Percentiles rank a stretch among this genome's conserved stretches.
These are phyloP conservation scores for Clitopilus passeckerianus DNA, from an alignment of 768 basidiomycete genomes.

Conservation along the genomic window DNA sequence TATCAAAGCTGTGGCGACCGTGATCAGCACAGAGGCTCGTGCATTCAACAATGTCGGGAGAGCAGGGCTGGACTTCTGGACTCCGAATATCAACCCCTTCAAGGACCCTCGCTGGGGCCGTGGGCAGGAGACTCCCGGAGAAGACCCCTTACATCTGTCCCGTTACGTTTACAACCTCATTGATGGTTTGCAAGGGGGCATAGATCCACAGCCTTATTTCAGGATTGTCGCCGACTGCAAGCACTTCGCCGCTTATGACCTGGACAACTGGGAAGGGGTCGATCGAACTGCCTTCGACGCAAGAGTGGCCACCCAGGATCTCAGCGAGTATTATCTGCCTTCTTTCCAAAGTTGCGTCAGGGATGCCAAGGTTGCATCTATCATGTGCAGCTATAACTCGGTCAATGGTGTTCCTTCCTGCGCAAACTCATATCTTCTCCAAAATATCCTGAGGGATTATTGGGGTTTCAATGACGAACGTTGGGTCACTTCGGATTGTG, in stretches of 20 bases:
- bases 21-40: slow-evolving; percentile 53
- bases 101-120: slow-evolving; percentile 62
- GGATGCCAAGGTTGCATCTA: slow-evolving; percentile 53
- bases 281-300: slow-evolving; percentile 48
- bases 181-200: slow-evolving; percentile 51
- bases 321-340: slow-evolving; percentile 51
- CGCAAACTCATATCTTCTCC: slow-evolving; percentile 47
- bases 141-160: slow-evolving; percentile 49
- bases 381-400: slow-evolving; percentile 63
- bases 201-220: slow-evolving; percentile 44
- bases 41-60: slow-evolving; percentile 52
- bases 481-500: slow-evolving; percentile 57
- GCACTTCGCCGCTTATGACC: slow-evolving; percentile 55
- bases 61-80: slow-evolving; percentile 52
- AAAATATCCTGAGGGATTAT: slow-evolving; percentile 42
- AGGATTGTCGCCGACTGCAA: slow-evolving; percentile 57
- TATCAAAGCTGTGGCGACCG: slow-evolving; percentile 40
- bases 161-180: slow-evolving; percentile 53
- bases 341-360: slow-evolving; percentile 57
- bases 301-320: slow-evolving; percentile 46
- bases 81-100: slow-evolving; percentile 56
- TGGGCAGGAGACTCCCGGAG: slow-evolving; percentile 59
- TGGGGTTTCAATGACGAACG: slow-evolving; percentile 48
- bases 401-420: slow-evolving; percentile 58
- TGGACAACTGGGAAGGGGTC: slow-evolving; percentile 52